A percentile compares a stretch with the other conserved stretches of the same genome.
phyloP scores from a whole-genome alignment of 345 rosid genomes.

The Aegle marmelos region DNA sequence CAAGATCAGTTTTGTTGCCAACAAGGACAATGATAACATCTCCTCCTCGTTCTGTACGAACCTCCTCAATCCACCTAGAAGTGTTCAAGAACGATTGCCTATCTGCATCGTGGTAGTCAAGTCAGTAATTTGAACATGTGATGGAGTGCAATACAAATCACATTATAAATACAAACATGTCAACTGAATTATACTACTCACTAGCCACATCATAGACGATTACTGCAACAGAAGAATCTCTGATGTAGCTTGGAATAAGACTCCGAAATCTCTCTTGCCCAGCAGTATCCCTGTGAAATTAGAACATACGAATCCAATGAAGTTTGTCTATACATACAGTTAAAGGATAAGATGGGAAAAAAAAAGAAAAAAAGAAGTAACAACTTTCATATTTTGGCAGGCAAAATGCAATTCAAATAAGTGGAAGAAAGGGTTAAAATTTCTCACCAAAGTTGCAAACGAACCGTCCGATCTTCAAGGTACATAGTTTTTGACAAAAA shows the following conservation, averaged over 20 bases:
- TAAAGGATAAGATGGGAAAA: not conserved
- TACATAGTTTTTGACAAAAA: slow-evolving; percentile 93
- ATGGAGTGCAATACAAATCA: not conserved
- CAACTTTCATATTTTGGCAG: not conserved
- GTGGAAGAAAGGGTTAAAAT: not conserved
- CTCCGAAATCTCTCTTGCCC: slow-evolving; percentile 97
- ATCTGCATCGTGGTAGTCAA: slow-evolving; percentile 40
- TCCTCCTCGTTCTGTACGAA: slow-evolving; percentile 78
- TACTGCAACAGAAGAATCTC: slow-evolving; percentile 96
- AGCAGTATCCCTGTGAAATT: slow-evolving; percentile 77
- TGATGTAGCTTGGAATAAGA: slow-evolving; percentile 89
- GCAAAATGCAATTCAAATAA: not conserved
- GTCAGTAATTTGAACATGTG: not conserved
- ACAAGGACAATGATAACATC: slow-evolving; percentile 90
- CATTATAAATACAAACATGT: too few species aligned
- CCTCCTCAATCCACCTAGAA: slow-evolving; percentile 93
- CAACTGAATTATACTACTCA: slow-evolving; percentile 18
- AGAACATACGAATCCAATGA: not conserved
- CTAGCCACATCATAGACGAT: slow-evolving; percentile 93
- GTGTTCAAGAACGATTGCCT: slow-evolving; percentile 89
- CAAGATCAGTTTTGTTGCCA: slow-evolving; percentile 92
- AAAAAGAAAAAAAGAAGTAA: too few species aligned
- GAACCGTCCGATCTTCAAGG: slow-evolving; percentile 89
- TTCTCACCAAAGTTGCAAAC: slow-evolving; percentile 84
- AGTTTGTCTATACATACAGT: not conserved